Evolutionary conservation across 495 filamentous ascomycete species (phyloP).

Genomic region (Penicillium crystallinum): DNA sequence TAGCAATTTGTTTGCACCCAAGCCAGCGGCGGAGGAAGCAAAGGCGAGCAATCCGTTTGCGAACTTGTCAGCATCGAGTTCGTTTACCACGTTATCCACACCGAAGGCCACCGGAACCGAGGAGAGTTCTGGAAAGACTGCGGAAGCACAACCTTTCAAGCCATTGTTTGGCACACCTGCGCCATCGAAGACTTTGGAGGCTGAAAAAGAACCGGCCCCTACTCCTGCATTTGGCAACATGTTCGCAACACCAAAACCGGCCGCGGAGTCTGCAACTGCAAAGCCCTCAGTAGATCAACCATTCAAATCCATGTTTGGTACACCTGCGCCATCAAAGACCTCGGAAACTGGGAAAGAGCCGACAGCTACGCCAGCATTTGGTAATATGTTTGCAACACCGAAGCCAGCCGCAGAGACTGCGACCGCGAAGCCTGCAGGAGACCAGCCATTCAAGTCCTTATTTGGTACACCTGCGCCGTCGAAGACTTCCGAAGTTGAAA

Average conservation of each 20-base stretch:
- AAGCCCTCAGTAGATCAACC: constrained; percentile 2
- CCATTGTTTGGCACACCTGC: constrained; percentile 3
- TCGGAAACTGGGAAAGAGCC: neutral
- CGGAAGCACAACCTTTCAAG: constrained; percentile 3
- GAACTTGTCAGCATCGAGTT: neutral
- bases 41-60: constrained; percentile 5
- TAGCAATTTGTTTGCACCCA: constrained; percentile 3
- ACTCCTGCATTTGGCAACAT: constrained; percentile 6
- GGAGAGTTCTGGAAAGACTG: neutral
- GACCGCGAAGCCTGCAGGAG: neutral
- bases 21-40: neutral
- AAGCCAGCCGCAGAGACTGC: neutral
- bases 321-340: neutral
- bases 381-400: constrained; percentile 9
- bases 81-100: neutral
- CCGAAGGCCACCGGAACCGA: constrained; percentile 1
- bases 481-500: neutral
- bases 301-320: constrained; percentile 1
- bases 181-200: neutral
- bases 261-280: neutral
- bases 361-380: neutral
- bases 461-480: neutral
- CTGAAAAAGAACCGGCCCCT: neutral
- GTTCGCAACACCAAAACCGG: constrained; percentile 11
- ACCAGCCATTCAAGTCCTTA: constrained; percentile 1